A percentile compares a stretch with the other conserved stretches of the same genome.
phyloP scores from a whole-genome alignment of 495 filamentous ascomycete species.

The Platismatia glauca region DNA sequence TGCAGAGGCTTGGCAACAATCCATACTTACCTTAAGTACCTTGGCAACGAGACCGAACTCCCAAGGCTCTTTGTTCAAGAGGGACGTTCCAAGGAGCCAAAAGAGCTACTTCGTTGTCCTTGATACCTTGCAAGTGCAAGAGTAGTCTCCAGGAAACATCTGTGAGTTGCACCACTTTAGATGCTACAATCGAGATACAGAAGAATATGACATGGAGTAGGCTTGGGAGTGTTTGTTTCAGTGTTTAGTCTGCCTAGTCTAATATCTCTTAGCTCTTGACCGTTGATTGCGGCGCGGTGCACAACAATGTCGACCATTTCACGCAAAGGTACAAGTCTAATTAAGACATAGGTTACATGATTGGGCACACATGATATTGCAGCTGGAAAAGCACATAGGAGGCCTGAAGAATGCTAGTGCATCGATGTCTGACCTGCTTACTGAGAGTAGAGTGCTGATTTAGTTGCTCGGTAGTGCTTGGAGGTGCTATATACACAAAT shows the following conservation, averaged over 20 bases:
- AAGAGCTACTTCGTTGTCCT: neutral
- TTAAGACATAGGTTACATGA: conserved; percentile 19
- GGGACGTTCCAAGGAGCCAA: neutral
- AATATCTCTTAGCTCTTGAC: conserved; percentile 6
- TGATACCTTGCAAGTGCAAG: neutral
- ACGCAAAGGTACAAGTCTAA: neutral
- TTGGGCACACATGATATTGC: conserved; percentile 20
- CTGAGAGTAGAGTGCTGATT: conserved; percentile 9
- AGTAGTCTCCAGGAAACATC: too few relatives aligned
- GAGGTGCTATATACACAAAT: conserved; percentile 19
- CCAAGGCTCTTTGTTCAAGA: neutral
- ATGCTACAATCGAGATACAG: neutral
- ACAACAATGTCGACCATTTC: conserved; percentile 3
- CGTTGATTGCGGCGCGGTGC: neutral
- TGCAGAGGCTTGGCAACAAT: neutral
- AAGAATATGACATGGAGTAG: neutral
- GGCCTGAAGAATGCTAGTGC: neutral
- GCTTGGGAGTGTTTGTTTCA: neutral
- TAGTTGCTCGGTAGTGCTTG: conserved; percentile 13
- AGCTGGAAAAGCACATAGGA: conserved; percentile 3
- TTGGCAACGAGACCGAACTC: neutral
- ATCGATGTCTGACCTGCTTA: neutral
- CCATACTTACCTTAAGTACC: too few relatives aligned
- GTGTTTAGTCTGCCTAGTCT: conserved; percentile 5
- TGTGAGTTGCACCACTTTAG: neutral